Conservation (phyloP, 2,329 filamentous ascomycete genomes). For the Mycosphaerelloides madeirae region DNA sequence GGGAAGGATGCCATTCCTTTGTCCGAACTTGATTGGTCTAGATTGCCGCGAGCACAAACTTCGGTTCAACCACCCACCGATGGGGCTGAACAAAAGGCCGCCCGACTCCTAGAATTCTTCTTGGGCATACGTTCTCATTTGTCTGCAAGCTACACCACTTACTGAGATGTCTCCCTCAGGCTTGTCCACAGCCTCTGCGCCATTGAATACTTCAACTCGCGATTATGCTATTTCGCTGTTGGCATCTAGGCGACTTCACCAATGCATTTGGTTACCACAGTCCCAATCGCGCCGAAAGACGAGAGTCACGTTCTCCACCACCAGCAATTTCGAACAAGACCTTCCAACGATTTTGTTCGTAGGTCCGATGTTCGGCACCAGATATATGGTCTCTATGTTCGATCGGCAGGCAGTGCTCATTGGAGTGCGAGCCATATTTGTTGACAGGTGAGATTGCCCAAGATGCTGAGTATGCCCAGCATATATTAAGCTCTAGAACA, state of each 20-base stretch:
- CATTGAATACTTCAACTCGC: not conserved
- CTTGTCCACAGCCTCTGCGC: not conserved
- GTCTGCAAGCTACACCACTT: no score
- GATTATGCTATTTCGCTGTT: slow-evolving; percentile 11
- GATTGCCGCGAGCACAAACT: no score
- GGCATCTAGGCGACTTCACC: slow-evolving; percentile 22
- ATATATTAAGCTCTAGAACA: slow-evolving; percentile 14
- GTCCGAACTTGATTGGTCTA: no score
- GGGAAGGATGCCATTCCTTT: no score
- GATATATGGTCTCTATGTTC: slow-evolving; percentile 29
- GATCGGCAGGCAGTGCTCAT: slow-evolving; percentile 30
- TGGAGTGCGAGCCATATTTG: slow-evolving; percentile 36
- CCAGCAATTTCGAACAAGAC: slow-evolving; percentile 27
- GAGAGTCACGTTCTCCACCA: slow-evolving; percentile 30
- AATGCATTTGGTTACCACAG: slow-evolving; percentile 24
- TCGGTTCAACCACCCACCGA: no score
- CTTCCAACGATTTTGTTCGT: slow-evolving; percentile 35
- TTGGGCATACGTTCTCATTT: no score
- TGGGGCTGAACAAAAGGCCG: no score
- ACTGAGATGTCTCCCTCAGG: no score
- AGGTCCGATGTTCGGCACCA: slow-evolving; percentile 37
- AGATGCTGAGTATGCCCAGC: not conserved
- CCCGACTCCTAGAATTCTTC: no score
- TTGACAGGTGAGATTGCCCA: slow-evolving; percentile 34
- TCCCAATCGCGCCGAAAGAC: slow-evolving; percentile 21